Evolutionary conservation across 148 eudicot species (phyloP).

Genomic region (Polygonum maritimum): DNA sequence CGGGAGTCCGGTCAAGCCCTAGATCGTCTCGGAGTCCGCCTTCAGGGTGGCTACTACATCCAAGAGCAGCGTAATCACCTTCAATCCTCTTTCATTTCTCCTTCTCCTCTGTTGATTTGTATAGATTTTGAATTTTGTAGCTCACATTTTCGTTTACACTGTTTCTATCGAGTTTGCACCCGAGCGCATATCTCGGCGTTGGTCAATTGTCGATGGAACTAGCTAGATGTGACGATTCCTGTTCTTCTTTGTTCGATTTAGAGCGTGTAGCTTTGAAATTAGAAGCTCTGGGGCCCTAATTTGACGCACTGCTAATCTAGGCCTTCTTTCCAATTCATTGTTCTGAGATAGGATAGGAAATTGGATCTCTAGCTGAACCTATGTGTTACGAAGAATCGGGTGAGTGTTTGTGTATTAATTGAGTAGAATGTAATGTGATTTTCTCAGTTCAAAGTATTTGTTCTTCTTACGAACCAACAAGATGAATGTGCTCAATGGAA

Average conservation of each 20-base stretch:
- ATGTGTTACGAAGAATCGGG: background rate
- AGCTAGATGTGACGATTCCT: background rate
- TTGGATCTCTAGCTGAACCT: background rate
- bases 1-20: constrained; percentile 90
- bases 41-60: constrained; percentile 71
- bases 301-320: background rate
- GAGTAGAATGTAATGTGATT: background rate
- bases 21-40: constrained; percentile 87
- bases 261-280: background rate
- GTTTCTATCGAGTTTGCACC: background rate
- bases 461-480: background rate
- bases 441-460: background rate
- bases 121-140: background rate
- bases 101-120: background rate
- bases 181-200: background rate
- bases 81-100: background rate
- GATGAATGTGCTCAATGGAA: background rate
- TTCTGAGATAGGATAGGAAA: background rate
- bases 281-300: background rate
- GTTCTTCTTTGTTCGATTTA: background rate
- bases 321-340: background rate
- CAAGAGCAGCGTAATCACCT: constrained; percentile 58
- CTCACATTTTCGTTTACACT: background rate
- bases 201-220: background rate
- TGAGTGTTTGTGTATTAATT: background rate